Conservation (phyloP, 2,329 filamentous ascomycete genomes). For the Alternaria sp. region DNA sequence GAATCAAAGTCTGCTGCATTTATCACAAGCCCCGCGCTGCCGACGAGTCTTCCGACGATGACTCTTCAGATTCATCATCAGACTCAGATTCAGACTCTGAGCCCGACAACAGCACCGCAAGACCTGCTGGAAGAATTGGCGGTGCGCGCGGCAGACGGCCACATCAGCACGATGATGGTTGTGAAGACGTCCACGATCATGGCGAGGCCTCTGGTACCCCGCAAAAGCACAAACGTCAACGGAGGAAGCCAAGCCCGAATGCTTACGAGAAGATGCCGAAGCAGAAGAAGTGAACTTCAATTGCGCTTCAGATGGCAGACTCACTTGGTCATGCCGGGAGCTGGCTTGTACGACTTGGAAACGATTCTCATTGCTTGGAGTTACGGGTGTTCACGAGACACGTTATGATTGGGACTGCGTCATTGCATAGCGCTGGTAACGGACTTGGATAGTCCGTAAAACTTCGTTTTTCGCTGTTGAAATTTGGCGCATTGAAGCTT, state of each 20-base stretch:
- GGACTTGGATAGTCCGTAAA: slow-evolving; percentile 11
- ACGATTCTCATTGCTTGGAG: slow-evolving; percentile 23
- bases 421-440: slow-evolving; percentile 25
- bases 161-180: slow-evolving; percentile 42
- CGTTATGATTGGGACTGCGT: slow-evolving; percentile 12
- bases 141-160: slow-evolving; percentile 36
- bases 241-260: slow-evolving; percentile 73
- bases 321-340: slow-evolving; percentile 2
- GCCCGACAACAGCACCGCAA: slow-evolving; percentile 59
- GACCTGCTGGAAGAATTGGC: slow-evolving; percentile 47
- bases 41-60: slow-evolving; percentile 79
- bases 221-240: slow-evolving; percentile 53
- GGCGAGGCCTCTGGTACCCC: slow-evolving; percentile 52
- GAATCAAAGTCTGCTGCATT: slow-evolving; percentile 88
- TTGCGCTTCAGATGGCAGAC: slow-evolving; percentile 5
- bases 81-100: slow-evolving; percentile 66
- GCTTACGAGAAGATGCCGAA: slow-evolving; percentile 82
- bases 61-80: slow-evolving; percentile 64
- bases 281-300: slow-evolving; percentile 43
- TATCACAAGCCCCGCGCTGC: slow-evolving; percentile 81
- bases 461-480: slow-evolving; percentile 24
- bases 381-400: slow-evolving; percentile 15
- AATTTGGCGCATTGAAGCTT: slow-evolving; percentile 26
- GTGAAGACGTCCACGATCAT: slow-evolving; percentile 53
- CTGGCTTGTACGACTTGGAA: slow-evolving; percentile 18